Conservation (phyloP, 257 asterid species). For the Solanum paucissectum region DNA sequence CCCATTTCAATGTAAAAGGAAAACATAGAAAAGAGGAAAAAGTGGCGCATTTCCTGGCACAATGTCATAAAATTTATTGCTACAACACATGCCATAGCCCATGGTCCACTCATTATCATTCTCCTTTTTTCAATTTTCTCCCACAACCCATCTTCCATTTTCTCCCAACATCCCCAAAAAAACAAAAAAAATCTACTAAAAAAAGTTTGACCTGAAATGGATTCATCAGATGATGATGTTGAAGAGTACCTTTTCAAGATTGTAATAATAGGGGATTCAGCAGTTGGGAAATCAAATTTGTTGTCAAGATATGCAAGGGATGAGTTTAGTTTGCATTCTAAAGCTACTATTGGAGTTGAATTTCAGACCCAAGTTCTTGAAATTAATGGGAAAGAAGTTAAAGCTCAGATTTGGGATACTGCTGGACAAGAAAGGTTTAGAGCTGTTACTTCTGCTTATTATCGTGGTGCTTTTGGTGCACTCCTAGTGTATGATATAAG, state of each 20-base stretch:
- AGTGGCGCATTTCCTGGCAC: not conserved
- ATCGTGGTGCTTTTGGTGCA: conserved; percentile 22
- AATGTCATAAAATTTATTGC: not conserved
- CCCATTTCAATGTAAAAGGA: not conserved
- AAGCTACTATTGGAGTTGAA: conserved; percentile 20
- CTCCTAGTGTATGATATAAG: conserved; percentile 16
- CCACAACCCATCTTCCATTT: not conserved
- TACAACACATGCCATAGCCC: not conserved
- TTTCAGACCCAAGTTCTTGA: conserved; percentile 16
- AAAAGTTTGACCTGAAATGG: not conserved
- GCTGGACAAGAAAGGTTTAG: conserved; percentile 24
- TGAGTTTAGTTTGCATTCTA: conserved; percentile 13
- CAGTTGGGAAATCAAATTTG: conserved; percentile 18
- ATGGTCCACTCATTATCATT: not conserved
- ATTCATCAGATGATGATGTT: conserved; percentile 13
- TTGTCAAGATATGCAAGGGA: conserved; percentile 12
- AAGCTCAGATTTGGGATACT: conserved; percentile 27
- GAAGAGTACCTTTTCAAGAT: conserved; percentile 19
- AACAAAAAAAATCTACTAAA: not conserved
- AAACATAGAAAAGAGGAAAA: not conserved
- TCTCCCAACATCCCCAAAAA: not conserved
- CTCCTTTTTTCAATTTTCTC: not conserved
- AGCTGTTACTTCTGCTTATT: conserved; percentile 25
- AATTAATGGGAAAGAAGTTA: conserved; percentile 20
- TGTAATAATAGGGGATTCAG: conserved; percentile 19